Base-by-base conservation (phyloP, 345 rosid genomes). In the Salix purpurea region DNA sequence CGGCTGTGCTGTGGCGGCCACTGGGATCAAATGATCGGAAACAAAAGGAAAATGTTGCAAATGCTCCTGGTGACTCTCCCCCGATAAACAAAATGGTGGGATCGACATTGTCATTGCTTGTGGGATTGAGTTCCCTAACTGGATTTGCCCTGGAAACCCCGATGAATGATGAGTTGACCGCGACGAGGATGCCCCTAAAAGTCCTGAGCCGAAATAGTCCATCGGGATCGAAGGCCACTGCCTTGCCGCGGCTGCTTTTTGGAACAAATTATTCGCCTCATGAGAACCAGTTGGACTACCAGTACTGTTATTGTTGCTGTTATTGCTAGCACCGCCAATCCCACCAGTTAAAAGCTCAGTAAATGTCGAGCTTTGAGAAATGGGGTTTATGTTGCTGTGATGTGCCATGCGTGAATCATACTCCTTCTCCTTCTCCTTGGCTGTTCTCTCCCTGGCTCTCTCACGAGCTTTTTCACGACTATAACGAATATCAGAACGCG, bases 331-430 rank as follows among this genome's bases (percentile, higher is more conserved):
- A 58, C 66, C 77, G 52, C 87, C 84, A 71, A 86, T 87, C 19
- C 94, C 94, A 76, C 87, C 83, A 0, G 95, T 93, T 44, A 96
- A 88, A 66, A 96, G 88, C 89, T 93, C 99, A 1, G 97, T 92
- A 80, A 92, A 96, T 21, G 96, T 83, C 0, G 96, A 84, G 42
- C 73, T 86, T 61, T 86, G 90, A 7, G 93, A 80, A 58, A 89
- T 83, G 39, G 82, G 83, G 80, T 77, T 81, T 61, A 83, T 23
- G 50, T 77, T 81, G 14, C 76, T 83, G 7, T 70, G 81, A 30
- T 76, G 74, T 10, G 79, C 72, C 54, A 74, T 70, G 26, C 72
- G 71, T 1, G 86, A 69, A 61, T 89, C 85, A 11, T 81, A 85
- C 67, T 91, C 94, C 76, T 86, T 92, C 82, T 78, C 78, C 77